These are phyloP conservation scores for Fusarium subtropicale DNA, from an alignment of 2,329 filamentous ascomycete species.

Conservation along the genomic window DNA sequence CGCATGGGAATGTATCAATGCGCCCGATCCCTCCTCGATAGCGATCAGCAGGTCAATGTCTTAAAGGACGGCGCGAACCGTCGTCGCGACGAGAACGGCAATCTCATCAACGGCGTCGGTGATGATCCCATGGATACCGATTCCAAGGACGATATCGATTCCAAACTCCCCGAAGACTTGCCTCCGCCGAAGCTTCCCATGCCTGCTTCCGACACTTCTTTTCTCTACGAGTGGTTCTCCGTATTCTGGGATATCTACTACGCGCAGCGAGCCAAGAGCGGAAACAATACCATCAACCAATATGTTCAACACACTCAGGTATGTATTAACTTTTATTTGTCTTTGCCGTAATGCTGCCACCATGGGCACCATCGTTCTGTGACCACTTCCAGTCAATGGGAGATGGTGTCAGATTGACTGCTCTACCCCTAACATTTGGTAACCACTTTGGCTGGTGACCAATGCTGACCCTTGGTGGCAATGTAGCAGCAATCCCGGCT, in stretches of 20 bases:
- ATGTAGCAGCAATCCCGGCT: constrained; percentile 74
- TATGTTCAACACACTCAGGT: constrained; percentile 86
- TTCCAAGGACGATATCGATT: constrained; percentile 78
- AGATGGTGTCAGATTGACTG: constrained; percentile 22
- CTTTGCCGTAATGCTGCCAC: constrained; percentile 27
- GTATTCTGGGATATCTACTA: constrained; percentile 97
- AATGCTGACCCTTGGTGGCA: constrained; percentile 35
- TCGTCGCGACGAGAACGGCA: constrained; percentile 75
- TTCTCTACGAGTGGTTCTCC: constrained; percentile 97
- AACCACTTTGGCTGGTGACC: constrained; percentile 39
- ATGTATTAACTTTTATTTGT: constrained; percentile 37
- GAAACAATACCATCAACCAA: constrained; percentile 72
- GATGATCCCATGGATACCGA: constrained; percentile 87
- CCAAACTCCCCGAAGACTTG: constrained; percentile 82
- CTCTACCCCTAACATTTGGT: constrained; percentile 40
- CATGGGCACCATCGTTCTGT: constrained; percentile 18
- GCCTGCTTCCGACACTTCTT: constrained; percentile 77
- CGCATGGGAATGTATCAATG: constrained; percentile 86
- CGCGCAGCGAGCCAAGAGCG: constrained; percentile 79
- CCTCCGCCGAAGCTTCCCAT: constrained; percentile 77
- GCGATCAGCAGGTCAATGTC: constrained; percentile 74
- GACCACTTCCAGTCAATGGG: constrained; percentile 18
- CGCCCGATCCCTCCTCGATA: constrained; percentile 77
- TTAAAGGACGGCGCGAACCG: constrained; percentile 76
- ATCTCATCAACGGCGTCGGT: constrained; percentile 74